Conservation (phyloP, 2,329 filamentous ascomycete genomes). For the Stylonectria norvegica region DNA sequence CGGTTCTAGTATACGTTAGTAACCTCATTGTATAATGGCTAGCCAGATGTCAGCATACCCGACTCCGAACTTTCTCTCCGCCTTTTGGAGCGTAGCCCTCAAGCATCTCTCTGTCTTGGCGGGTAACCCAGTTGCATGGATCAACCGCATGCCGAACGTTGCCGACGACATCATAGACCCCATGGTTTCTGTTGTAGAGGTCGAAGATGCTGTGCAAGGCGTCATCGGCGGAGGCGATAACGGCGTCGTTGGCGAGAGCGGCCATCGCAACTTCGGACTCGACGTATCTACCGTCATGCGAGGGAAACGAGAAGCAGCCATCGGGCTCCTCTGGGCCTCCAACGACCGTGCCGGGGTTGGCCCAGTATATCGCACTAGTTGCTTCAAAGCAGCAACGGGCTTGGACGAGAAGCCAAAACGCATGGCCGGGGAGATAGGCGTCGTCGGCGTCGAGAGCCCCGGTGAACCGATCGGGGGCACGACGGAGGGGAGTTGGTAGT, state of each 20-base stretch:
- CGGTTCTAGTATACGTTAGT: slow-evolving; percentile 29
- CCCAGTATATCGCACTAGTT: slow-evolving; percentile 27
- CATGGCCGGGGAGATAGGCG: slow-evolving; percentile 31
- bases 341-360: slow-evolving; percentile 22
- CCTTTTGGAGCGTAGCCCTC: slow-evolving; percentile 47
- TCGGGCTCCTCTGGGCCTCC: slow-evolving; percentile 22
- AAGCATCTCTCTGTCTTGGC: slow-evolving; percentile 47
- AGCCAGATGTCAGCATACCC: slow-evolving; percentile 29
- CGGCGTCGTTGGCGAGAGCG: slow-evolving; percentile 39
- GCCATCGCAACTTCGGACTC: slow-evolving; percentile 28
- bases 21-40: not conserved
- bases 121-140: slow-evolving; percentile 46
- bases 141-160: slow-evolving; percentile 48
- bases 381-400: slow-evolving; percentile 33
- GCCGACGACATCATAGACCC: slow-evolving; percentile 33
- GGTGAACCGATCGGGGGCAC: slow-evolving; percentile 20
- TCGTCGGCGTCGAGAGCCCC: slow-evolving; percentile 20
- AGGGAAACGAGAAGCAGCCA: slow-evolving; percentile 33
- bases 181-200: slow-evolving; percentile 32
- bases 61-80: slow-evolving; percentile 44
- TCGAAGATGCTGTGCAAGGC: slow-evolving; percentile 43
- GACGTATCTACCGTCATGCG: slow-evolving; percentile 29
- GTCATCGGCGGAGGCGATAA: slow-evolving; percentile 45
- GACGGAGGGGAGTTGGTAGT: slow-evolving; percentile 51
- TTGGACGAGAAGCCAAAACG: slow-evolving; percentile 32